Conservation (phyloP, 495 filamentous ascomycete species). For the Mytilinidion resinicola region DNA sequence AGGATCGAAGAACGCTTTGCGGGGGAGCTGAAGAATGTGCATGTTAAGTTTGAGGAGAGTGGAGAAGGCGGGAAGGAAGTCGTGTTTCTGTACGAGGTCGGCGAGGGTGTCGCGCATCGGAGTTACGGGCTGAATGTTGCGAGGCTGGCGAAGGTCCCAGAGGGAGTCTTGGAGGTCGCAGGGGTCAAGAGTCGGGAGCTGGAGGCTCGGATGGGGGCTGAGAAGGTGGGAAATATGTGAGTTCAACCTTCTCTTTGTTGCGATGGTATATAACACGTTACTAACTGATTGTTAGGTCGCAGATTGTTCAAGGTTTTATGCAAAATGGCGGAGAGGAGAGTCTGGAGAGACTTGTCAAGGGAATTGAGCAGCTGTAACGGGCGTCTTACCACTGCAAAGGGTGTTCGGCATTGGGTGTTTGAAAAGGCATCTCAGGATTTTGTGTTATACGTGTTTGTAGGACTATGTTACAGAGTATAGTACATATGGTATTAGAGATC, state of each 20-base stretch:
- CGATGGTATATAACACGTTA: background rate
- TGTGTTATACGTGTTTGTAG: background rate
- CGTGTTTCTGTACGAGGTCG: slow-evolving; percentile 53
- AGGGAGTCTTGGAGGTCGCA: slow-evolving; percentile 68
- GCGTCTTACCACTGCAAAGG: too few relatives aligned
- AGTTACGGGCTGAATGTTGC: slow-evolving; percentile 94
- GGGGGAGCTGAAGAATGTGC: slow-evolving; percentile 61
- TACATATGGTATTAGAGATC: slow-evolving; percentile 29
- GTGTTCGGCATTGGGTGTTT: background rate
- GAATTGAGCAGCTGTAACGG: slow-evolving; percentile 29
- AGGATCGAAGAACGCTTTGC: slow-evolving; percentile 61
- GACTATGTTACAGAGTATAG: background rate
- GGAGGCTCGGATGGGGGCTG: slow-evolving; percentile 63
- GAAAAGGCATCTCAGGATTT: too few relatives aligned
- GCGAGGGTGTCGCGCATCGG: slow-evolving; percentile 83
- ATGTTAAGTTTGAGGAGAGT: slow-evolving; percentile 63
- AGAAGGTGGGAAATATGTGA: slow-evolving; percentile 43
- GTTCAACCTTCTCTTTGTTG: slow-evolving; percentile 8
- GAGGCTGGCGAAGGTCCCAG: slow-evolving; percentile 73
- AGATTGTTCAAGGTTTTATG: slow-evolving; percentile 17
- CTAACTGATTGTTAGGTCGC: slow-evolving; percentile 20
- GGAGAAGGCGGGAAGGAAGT: slow-evolving; percentile 40
- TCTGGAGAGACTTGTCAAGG: slow-evolving; percentile 30
- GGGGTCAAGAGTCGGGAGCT: slow-evolving; percentile 70
- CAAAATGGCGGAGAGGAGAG: slow-evolving; percentile 14